Percentiles rank a stretch among this genome's conserved stretches.
phyloP scores from a whole-genome alignment of 2,329 filamentous ascomycete species.

The Aureobasidium zeae region DNA sequence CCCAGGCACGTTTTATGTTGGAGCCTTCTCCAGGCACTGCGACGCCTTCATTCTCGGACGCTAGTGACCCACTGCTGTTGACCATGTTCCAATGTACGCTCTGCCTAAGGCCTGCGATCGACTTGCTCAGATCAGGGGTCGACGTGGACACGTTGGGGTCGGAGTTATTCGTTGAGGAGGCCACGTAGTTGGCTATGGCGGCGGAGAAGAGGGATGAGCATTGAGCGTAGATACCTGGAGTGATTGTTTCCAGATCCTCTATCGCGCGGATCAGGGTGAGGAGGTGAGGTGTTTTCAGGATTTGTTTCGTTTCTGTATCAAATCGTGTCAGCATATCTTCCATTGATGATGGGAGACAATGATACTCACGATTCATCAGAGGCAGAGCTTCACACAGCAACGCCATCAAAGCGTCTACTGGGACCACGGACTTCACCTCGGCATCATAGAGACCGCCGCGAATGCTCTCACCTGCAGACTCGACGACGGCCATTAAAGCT shows the following conservation, averaged over 20 bases:
- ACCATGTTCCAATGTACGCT: slow-evolving; percentile 48
- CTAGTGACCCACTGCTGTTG: slow-evolving; percentile 55
- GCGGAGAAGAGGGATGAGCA: slow-evolving; percentile 72
- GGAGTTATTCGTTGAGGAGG: slow-evolving; percentile 28
- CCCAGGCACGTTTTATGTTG: slow-evolving; percentile 48
- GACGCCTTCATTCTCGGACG: slow-evolving; percentile 23
- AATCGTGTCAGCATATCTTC: neutral
- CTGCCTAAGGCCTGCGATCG: slow-evolving; percentile 23
- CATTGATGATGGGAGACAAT: slow-evolving; percentile 16
- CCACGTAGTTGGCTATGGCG: slow-evolving; percentile 55
- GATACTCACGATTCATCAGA: slow-evolving; percentile 53
- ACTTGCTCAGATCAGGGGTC: slow-evolving; percentile 15
- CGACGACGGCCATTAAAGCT: slow-evolving; percentile 72
- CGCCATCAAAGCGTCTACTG: slow-evolving; percentile 75
- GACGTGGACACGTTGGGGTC: slow-evolving; percentile 25
- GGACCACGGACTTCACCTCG: slow-evolving; percentile 69
- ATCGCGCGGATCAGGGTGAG: slow-evolving; percentile 66
- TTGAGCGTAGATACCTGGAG: slow-evolving; percentile 59
- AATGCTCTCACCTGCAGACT: slow-evolving; percentile 81
- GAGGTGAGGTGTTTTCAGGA: slow-evolving; percentile 64
- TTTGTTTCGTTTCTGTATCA: slow-evolving; percentile 31
- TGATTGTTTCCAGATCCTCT: slow-evolving; percentile 70
- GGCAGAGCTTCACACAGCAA: slow-evolving; percentile 76
- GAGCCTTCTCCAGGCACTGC: slow-evolving; percentile 19
- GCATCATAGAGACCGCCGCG: slow-evolving; percentile 82